Evolutionary conservation across 2,329 filamentous ascomycete genomes (phyloP).

Genomic region (Madurella mycetomatis): DNA sequence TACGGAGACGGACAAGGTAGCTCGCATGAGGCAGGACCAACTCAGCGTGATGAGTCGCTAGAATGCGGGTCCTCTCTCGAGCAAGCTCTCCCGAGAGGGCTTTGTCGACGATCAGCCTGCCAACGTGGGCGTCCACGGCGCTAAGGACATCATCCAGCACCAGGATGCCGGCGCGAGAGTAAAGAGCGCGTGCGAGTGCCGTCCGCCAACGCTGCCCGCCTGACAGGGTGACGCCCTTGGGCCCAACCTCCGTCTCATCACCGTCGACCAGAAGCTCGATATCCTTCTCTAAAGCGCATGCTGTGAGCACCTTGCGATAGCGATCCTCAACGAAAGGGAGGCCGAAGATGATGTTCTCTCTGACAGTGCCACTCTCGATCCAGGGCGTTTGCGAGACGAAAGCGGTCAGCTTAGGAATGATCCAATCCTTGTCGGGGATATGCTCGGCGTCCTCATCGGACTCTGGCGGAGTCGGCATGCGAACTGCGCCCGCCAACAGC

Average conservation of each 20-base stretch:
- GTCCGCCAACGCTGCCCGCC: slow-evolving; percentile 45
- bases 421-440: slow-evolving; percentile 30
- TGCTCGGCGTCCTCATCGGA: slow-evolving; percentile 22
- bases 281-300: slow-evolving; percentile 42
- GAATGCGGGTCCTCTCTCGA: slow-evolving; percentile 54
- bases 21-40: slow-evolving; percentile 30
- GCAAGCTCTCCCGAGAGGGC: slow-evolving; percentile 50
- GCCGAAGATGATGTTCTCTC: slow-evolving; percentile 44
- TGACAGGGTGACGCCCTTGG: slow-evolving; percentile 40
- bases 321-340: slow-evolving; percentile 35
- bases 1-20: slow-evolving; percentile 30
- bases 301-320: slow-evolving; percentile 44
- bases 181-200: slow-evolving; percentile 43
- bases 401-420: slow-evolving; percentile 36
- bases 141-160: slow-evolving; percentile 48
- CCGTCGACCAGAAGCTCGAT: slow-evolving; percentile 39
- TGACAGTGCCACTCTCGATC: slow-evolving; percentile 43
- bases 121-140: slow-evolving; percentile 43
- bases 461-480: slow-evolving; percentile 26
- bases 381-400: slow-evolving; percentile 46
- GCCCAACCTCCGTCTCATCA: slow-evolving; percentile 41
- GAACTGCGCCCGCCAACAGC: slow-evolving; percentile 31
- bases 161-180: slow-evolving; percentile 41
- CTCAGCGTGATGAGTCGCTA: slow-evolving; percentile 52
- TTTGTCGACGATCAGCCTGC: slow-evolving; percentile 45